A percentile compares a stretch with the other conserved stretches of the same genome.
phyloP scores from a whole-genome alignment of 106 monocot species.

The Acorus calamus region DNA sequence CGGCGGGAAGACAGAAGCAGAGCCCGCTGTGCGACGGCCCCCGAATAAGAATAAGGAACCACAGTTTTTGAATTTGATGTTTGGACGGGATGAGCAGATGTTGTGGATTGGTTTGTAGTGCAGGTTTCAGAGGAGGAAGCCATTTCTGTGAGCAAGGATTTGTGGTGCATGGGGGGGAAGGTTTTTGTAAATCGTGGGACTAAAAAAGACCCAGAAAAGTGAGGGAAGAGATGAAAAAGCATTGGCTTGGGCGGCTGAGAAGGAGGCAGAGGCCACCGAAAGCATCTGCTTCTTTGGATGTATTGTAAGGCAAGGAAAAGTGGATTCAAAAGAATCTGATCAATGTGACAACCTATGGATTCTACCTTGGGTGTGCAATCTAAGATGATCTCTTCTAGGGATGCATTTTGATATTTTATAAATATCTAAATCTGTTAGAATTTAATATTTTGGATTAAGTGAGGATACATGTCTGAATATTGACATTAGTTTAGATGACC shows the following conservation, averaged over 20 bases:
- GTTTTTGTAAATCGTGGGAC: background rate
- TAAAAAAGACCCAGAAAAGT: background rate
- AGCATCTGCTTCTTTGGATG: conserved; percentile 28
- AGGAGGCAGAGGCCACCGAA: conserved; percentile 24
- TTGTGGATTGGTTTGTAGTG: background rate
- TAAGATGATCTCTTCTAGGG: no score
- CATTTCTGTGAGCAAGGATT: no score
- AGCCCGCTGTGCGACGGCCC: conserved; percentile 34
- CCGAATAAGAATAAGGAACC: conserved; percentile 21
- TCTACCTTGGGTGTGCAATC: no score
- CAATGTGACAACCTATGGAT: no score
- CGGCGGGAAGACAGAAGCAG: conserved; percentile 17
- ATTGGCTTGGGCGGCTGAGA: background rate
- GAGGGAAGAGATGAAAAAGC: conserved; percentile 1
- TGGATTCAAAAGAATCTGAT: background rate
- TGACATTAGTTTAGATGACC: no score
- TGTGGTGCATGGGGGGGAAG: no score
- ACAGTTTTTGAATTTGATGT: background rate
- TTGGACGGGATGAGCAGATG: background rate
- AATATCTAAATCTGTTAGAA: no score
- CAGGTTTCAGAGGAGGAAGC: no score
- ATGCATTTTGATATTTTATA: no score
- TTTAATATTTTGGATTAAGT: no score
- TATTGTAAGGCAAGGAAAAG: conserved; percentile 30
- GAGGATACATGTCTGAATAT: no score